Conservation (phyloP, 2,329 filamentous ascomycete species). For the Monilinia polystroma region DNA sequence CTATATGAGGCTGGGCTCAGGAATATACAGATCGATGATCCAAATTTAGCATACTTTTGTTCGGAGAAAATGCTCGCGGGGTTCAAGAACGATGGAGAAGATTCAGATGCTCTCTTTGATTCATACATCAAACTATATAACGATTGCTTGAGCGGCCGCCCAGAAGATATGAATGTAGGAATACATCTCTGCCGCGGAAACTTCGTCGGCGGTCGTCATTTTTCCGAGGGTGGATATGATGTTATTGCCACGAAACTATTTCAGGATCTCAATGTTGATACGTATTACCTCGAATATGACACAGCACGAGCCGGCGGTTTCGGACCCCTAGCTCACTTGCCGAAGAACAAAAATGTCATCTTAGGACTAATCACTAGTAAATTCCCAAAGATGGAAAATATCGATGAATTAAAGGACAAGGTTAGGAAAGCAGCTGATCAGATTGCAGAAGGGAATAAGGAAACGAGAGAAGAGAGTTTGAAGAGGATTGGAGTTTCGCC, state of each 20-base stretch:
- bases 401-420: constrained; percentile 60
- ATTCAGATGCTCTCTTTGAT: constrained; percentile 70
- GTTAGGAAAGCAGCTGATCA: constrained; percentile 62
- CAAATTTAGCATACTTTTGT: constrained; percentile 69
- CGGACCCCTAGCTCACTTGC: constrained; percentile 61
- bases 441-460: constrained; percentile 65
- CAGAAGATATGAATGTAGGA: constrained; percentile 70
- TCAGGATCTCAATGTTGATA: constrained; percentile 60
- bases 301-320: constrained; percentile 64
- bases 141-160: constrained; percentile 61
- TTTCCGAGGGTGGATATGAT: constrained; percentile 66
- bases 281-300: constrained; percentile 70
- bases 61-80: constrained; percentile 68
- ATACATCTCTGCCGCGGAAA: constrained; percentile 73
- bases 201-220: constrained; percentile 65
- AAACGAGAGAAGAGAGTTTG: constrained; percentile 65
- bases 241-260: constrained; percentile 66
- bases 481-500: constrained; percentile 67
- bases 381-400: constrained; percentile 59
- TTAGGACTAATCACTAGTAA: constrained; percentile 65
- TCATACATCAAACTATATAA: constrained; percentile 78
- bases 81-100: constrained; percentile 66
- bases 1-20: constrained; percentile 53
- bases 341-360: constrained; percentile 61
- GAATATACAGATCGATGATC: constrained; percentile 57